Evolutionary conservation across 805 yeast species (phyloP), one percentile per base, ranked within the genome.

Genomic region (Suhomyces faveliae): DNA sequence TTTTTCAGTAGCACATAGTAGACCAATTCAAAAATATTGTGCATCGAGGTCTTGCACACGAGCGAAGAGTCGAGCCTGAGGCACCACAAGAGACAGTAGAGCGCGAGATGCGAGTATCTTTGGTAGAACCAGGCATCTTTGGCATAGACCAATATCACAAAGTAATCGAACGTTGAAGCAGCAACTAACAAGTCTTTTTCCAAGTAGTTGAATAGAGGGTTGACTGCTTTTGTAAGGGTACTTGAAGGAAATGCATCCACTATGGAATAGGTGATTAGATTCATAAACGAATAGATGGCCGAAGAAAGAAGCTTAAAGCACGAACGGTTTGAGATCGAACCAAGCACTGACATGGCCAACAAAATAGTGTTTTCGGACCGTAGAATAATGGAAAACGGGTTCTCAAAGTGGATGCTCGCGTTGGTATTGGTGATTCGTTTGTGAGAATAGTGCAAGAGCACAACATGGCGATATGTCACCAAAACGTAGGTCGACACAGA

Each of bases 291-390:
- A 48, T 67, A 68, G 9, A 64, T 51, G 10, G 53, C 51, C 35
- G 61, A 61, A 5, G 71, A 59, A 4, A 62, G 25, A 12, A 66
- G 50, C 49, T 68, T 67, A 41, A 62, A 23, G 19, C 47, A 6
- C 29, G 54, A 52, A 7, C 43, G 48, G 2, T 50, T 41, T 3
- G 71, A 59, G 9, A 52, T 40, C 7, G 55, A 48, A 7, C 55
- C 59, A 17, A 66, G 51, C 9, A 62, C 13, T 0, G 68, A 53
- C 35, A 56, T 51, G 0, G 54, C 58, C 24, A 68, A 52, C 10
- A 68, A 52, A 27, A 57, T 60, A 20, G 66, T 59, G 45, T 61
- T 65, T 35, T 69, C 73, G 5, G 70, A 61, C 30, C 58, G 53
- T 33, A 67, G 47, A 15, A 66, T 35, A 5, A 51, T 46, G 0